Evolutionary conservation across 305 asterid genomes (phyloP).

Genomic region (Fraxinus ornus): DNA sequence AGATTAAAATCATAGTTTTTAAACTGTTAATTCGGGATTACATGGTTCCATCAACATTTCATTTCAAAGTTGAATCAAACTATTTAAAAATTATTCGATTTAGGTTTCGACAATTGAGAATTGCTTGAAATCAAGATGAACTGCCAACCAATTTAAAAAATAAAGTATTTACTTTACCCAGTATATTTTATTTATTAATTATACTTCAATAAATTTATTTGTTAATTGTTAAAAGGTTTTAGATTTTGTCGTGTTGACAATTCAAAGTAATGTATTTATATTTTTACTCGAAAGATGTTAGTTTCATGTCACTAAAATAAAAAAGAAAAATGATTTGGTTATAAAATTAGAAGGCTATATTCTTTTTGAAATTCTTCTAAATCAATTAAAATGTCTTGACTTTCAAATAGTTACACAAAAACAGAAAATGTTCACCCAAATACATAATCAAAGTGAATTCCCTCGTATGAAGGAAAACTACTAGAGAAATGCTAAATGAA

Average conservation of each 20-base stretch:
- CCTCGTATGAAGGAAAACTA: too few species aligned
- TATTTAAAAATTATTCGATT: too few species aligned
- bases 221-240: neutral
- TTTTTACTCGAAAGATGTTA: neutral
- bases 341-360: neutral
- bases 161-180: neutral
- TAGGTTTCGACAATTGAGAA: neutral
- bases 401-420: too few species aligned
- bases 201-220: neutral
- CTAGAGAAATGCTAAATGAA: too few species aligned
- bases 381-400: too few species aligned
- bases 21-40: neutral
- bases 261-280: neutral
- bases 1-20: neutral
- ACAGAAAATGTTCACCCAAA: too few species aligned
- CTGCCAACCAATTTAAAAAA: neutral
- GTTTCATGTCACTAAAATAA: too few species aligned
- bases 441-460: too few species aligned
- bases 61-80: neutral
- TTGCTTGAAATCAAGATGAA: neutral
- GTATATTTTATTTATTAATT: too few species aligned
- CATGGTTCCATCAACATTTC: neutral
- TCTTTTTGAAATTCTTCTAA: neutral
- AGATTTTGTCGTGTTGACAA: neutral
- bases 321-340: too few species aligned